Base-by-base conservation (phyloP, 225 moss, liverwort and hornwort genomes). In the Bryum argenteum region DNA sequence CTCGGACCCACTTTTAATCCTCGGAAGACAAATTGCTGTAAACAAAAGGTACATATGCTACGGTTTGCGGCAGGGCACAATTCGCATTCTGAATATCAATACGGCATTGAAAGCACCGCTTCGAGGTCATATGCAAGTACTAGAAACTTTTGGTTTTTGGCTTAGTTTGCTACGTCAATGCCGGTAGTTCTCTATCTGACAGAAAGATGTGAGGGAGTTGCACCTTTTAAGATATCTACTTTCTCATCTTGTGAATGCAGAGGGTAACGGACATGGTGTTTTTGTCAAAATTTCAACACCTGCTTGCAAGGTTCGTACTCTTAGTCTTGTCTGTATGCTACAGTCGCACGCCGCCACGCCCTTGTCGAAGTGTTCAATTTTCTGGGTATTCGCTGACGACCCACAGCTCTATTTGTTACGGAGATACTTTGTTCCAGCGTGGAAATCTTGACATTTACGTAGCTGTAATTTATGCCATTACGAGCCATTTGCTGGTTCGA, bases 11-110 rank as follows among this genome's bases (percentile, higher is more conserved):
- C 78, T 91, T 23, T 63, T 91, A 76, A 94, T 98, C 9, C 79
- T 94, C 10, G 97, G 97, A 65, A 75, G 97, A 50, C 97, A 98
- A 77, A 98, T 98, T 76, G 97, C 97, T 23, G 97, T 98, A 28
- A 98, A 98, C 78, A 91, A 85, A 71, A 85, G 79, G 59, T 98
- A 98, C 40, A 98, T 98, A 41, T 94, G 97, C 75, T 98, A 98
- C 73, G 97, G 97, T 20, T 78, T 98, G 80, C 89, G 94, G 72
- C 89, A 86, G 72, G 97, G 97, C 75, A 92, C 90, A 16, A 94
- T 98, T 67, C 91, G 97, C 53, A 89, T 98, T 55, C 80, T 98
- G 26, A 98, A 94, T 67, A 98, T 94, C 59, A 92, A 94, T 66
- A 94, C 94, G 52, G 94, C 92, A 1, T 74, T 87, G 72, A 88